These are phyloP conservation scores for Skeletonema potamos DNA, from an alignment of 108 stramenopile species.

Conservation along the genomic window DNA sequence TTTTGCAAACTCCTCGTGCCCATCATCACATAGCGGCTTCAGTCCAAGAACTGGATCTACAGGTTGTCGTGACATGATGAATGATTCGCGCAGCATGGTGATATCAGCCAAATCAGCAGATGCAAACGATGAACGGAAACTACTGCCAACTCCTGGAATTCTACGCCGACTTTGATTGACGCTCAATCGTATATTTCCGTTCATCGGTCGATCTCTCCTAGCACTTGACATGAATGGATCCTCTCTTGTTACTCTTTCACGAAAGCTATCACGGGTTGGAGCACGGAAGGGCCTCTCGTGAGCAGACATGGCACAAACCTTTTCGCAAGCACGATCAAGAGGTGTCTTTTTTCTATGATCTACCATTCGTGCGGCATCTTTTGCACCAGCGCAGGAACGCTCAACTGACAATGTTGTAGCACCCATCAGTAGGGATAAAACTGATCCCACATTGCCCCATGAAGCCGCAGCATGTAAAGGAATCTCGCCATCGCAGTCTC, in stretches of 20 bases:
- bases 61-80: slow-evolving; percentile 14
- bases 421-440: slow-evolving; percentile 18
- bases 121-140: slow-evolving; percentile 28
- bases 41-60: slow-evolving; percentile 26
- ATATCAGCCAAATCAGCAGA: not conserved
- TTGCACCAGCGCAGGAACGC: not conserved
- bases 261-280: not conserved
- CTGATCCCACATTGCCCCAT: slow-evolving; percentile 27
- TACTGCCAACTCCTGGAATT: slow-evolving; percentile 8
- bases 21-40: slow-evolving; percentile 17
- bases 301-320: slow-evolving; percentile 16
- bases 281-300: not conserved
- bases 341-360: slow-evolving; percentile 25
- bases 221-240: slow-evolving; percentile 14
- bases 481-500: slow-evolving; percentile 34
- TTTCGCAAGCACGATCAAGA: slow-evolving; percentile 32
- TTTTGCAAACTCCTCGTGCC: slow-evolving; percentile 24
- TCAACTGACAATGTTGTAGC: not conserved
- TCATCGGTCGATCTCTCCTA: not conserved
- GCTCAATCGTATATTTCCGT: not conserved
- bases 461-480: slow-evolving; percentile 40
- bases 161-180: not conserved
- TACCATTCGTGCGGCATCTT: slow-evolving; percentile 7
- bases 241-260: slow-evolving; percentile 15
- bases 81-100: slow-evolving; percentile 9